Evolutionary conservation across 2,329 filamentous ascomycete species (phyloP), one percentile per base, ranked within the genome.

Genomic region (Talaromyces piceae): DNA sequence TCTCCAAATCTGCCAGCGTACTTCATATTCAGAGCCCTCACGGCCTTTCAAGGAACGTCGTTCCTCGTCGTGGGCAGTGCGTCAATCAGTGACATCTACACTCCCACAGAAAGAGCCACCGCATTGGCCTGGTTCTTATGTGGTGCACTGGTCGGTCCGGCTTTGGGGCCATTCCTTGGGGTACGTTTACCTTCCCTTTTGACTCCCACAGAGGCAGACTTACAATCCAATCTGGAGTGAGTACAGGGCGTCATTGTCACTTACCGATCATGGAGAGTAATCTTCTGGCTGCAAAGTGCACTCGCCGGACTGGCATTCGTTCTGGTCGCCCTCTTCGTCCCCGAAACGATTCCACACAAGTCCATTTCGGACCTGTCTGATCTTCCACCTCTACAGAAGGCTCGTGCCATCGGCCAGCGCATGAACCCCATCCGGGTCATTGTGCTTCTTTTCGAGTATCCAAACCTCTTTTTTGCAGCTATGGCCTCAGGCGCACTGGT

Each of bases 281-380:
- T 90, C 49, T 90, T 89, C 70, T 90, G 85, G 82, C 72, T 91
- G 0, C 86, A 90, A 62, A 81, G 83, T 0, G 86, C 78, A 0
- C 73, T 89, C 5, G 83, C 82, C 0, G 84, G 78, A 2, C 62
- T 78, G 0, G 83, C 80, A 1, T 73, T 77, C 0, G 18, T 83
- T 0, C 76, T 83, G 0, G 77, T 86, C 27, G 77, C 81, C 57
- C 81, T 87, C 58, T 70, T 88, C 11, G 76, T 90, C 9, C 84
- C 84, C 0, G 86, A 91, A 63, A 91, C 86, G 0, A 84, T 87
- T 47, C 83, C 85, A 52, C 76, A 79, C 54, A 81, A 77, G 61
- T 79, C 79, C 52, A 79, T 80, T 18, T 71, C 77, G 6, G 83
- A 88, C 39, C 72, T 90, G 1, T 69, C 74, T 7, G 80, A 80